Conservation (phyloP, 495 filamentous ascomycete genomes). For the Penicillium lagena region DNA sequence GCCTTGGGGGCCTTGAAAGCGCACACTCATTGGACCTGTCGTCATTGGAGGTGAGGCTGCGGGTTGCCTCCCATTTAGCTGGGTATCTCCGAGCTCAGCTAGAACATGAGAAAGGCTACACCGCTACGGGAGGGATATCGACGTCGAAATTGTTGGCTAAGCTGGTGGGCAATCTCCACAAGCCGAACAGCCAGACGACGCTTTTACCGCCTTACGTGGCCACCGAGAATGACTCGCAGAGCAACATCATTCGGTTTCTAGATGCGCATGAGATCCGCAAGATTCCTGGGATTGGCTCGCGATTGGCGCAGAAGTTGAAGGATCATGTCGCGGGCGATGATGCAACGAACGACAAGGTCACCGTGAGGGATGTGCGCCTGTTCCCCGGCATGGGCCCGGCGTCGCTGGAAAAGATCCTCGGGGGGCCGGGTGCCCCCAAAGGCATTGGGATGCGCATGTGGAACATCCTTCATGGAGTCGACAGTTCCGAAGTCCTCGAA, state of each 20-base stretch:
- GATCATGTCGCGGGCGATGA: constrained; percentile 48
- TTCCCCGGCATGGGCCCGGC: constrained; percentile 54
- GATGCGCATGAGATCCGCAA: constrained; percentile 72
- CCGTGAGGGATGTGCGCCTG: constrained; percentile 57
- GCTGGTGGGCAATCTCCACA: constrained; percentile 75
- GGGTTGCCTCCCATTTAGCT: constrained; percentile 71
- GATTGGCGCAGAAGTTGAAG: constrained; percentile 64
- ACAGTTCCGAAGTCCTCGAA: constrained; percentile 57
- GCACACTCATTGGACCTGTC: background rate
- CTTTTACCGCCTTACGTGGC: constrained; percentile 58
- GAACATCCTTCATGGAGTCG: constrained; percentile 69
- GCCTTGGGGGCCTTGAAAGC: background rate
- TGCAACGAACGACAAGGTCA: constrained; percentile 47
- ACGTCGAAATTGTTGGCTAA: constrained; percentile 83
- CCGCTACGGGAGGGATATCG: constrained; percentile 78
- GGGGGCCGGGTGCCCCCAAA: constrained; percentile 59
- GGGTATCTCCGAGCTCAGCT: constrained; percentile 62
- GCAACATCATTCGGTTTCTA: constrained; percentile 61
- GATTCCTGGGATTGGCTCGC: constrained; percentile 81
- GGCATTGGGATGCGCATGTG: constrained; percentile 67
- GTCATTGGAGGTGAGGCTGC: constrained; percentile 45
- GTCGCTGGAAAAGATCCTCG: constrained; percentile 56
- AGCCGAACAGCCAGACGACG: constrained; percentile 80
- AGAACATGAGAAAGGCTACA: constrained; percentile 75
- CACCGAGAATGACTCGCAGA: constrained; percentile 10